Evolutionary conservation across 1,284 basidiomycete species (phyloP), one percentile per base, ranked within the genome.

Genomic region (Ustilago nuda): DNA sequence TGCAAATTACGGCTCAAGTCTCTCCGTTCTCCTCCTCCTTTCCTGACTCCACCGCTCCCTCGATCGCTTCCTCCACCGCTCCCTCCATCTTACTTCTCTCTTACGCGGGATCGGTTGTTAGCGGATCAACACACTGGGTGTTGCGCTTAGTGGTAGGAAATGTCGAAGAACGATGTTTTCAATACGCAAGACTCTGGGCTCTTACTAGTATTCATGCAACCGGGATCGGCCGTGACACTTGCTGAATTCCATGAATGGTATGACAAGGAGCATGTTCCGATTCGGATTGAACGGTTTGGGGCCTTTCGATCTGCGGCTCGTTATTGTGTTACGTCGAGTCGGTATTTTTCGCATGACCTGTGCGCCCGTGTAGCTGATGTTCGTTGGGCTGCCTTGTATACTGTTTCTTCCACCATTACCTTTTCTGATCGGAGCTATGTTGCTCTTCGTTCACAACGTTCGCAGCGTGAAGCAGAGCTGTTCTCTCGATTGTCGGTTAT

Each of bases 201-300:
- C n/a, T 59, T 86, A 5, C 50, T 81, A 15, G 85, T 86, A 8
- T 82, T 81, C 30, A 77, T 82, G 60, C 69, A 81, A n/a, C 82
- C 85, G 2, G 85, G 85, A 5, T 36, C 66, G 15, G n/a, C 59
- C 0, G 81, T 81, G 5, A 71, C 76, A 7, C 62, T 80, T 23
- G 56, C 64, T 4, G 84, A 85, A 62, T 86, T 86, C 56, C 81
- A 86, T 51, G 85, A 86, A 48, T 87, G 87, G 87, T 87, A 87
- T 79, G 86, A 86, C 71, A 76, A 80, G 60, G 87, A 87, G 61
- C 87, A 87, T 60, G 83, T 87, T 2, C 87, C 87, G 2, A 63
- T 87, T 3, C 82, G 87, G 1, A 84, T 84, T 11, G 52, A 61
- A 4, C 43, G 39, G 11, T 77, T 80, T 27, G 1, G 35, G 12